phyloP scores from a whole-genome alignment of 129 eudicot genomes.

The Tagetes erecta region DNA sequence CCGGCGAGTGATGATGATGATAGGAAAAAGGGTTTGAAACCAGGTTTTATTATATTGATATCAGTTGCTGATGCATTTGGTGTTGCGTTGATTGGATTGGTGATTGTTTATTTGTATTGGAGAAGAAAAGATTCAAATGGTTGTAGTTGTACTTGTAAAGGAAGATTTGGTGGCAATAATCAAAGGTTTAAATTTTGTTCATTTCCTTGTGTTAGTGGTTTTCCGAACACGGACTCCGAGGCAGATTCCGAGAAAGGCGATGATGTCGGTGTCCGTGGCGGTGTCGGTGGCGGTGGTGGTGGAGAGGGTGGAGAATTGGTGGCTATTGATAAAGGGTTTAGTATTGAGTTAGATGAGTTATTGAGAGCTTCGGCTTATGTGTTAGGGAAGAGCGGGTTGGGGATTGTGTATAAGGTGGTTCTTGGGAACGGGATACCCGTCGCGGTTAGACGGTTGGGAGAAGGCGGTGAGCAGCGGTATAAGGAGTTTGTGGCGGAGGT shows the following conservation, averaged over 20 bases:
- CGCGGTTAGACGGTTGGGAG: conserved; percentile 94
- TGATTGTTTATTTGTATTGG: conserved; percentile 84
- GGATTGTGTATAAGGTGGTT: conserved; percentile 96
- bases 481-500: conserved; percentile 92
- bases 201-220: conserved; percentile 57
- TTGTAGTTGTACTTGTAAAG: conserved; percentile 76
- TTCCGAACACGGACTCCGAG: conserved; percentile 60
- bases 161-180: conserved; percentile 67
- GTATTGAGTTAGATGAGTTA: conserved; percentile 78
- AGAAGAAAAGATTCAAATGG: conserved; percentile 67
- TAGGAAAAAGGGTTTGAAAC: conserved; percentile 55
- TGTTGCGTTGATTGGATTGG: conserved; percentile 72
- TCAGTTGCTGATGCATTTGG: conserved; percentile 79
- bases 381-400: conserved; percentile 90
- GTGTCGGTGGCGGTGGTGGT: conserved; percentile 30
- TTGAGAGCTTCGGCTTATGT: conserved; percentile 97
- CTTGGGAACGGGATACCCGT: conserved; percentile 91
- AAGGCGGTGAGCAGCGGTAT: conserved; percentile 92
- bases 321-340: conserved; percentile 88
- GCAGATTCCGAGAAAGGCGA: conserved; percentile 69
- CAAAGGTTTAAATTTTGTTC: conserved; percentile 39
- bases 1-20: conserved; percentile 24
- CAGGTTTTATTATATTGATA: conserved; percentile 73
- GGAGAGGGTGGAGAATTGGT: conserved; percentile 79
- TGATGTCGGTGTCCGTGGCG: conserved; percentile 39